Evolutionary conservation across 768 basidiomycete genomes (phyloP).

Genomic region (Macrocybe gigantea): DNA sequence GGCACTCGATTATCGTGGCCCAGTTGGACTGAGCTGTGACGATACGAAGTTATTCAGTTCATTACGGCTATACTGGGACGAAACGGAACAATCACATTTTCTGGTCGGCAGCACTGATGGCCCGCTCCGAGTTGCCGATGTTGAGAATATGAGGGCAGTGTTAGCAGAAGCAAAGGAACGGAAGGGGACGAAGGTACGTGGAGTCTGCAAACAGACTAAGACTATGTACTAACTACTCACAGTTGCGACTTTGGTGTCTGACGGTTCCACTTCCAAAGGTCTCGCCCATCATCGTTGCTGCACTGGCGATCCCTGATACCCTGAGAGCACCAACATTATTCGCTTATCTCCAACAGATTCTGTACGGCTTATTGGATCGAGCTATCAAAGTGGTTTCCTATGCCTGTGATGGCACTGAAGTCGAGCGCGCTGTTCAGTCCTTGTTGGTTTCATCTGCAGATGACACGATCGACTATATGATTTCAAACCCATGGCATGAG

Average conservation of each 20-base stretch:
- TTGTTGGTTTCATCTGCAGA: constrained; percentile 4
- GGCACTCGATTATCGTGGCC: constrained; percentile 15
- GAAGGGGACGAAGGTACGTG: not conserved
- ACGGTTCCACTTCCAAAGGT: constrained; percentile 25
- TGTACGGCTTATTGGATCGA: constrained; percentile 17
- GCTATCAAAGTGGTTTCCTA: constrained; percentile 23
- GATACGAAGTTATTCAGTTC: constrained; percentile 27
- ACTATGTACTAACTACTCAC: too few species aligned
- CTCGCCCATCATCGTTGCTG: constrained; percentile 27
- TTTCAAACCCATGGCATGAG: not conserved
- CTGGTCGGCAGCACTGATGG: constrained; percentile 19
- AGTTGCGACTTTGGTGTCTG: constrained; percentile 28
- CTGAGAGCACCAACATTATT: constrained; percentile 14
- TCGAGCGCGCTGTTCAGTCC: constrained; percentile 21
- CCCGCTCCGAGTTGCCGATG: constrained; percentile 16
- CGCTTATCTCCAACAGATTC: constrained; percentile 6
- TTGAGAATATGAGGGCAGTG: not conserved
- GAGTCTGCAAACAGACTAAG: too few species aligned
- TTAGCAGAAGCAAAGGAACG: not conserved
- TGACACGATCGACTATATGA: constrained; percentile 1
- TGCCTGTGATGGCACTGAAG: constrained; percentile 28
- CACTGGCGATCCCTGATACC: constrained; percentile 18
- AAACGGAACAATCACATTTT: constrained; percentile 9
- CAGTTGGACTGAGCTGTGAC: constrained; percentile 24
- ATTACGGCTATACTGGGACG: constrained; percentile 19